Percentiles rank a stretch among this genome's conserved stretches.
Conservation (phyloP, 805 yeast species). For the Cyberlindnera maritima region DNA sequence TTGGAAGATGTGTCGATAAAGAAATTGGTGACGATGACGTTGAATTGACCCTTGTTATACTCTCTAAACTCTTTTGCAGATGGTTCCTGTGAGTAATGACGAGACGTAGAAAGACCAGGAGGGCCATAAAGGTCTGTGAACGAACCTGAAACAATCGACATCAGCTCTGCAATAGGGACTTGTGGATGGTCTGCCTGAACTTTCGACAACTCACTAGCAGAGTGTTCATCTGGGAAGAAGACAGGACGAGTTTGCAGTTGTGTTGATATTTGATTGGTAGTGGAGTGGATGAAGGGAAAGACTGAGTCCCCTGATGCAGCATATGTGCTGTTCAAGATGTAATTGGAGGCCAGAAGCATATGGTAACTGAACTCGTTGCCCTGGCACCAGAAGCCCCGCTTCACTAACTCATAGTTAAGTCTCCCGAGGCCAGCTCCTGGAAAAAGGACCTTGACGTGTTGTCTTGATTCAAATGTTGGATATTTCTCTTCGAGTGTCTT, state of each 20-base stretch:
- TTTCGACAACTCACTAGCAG: constrained; percentile 35
- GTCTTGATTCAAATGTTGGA: constrained; percentile 38
- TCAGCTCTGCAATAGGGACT: constrained; percentile 45
- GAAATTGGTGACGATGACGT: constrained; percentile 52
- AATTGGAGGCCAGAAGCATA: constrained; percentile 58
- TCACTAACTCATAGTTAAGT: constrained; percentile 52
- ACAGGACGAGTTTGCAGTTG: constrained; percentile 49
- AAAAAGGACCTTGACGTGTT: constrained; percentile 42
- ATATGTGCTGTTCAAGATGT: constrained; percentile 46
- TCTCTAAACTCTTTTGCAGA: constrained; percentile 41
- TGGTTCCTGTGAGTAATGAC: constrained; percentile 29
- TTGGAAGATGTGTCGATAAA: constrained; percentile 65
- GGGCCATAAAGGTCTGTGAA: constrained; percentile 69
- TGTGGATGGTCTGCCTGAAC: constrained; percentile 34
- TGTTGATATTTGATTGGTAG: constrained; percentile 44
- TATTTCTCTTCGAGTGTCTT: constrained; percentile 29
- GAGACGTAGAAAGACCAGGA: constrained; percentile 16
- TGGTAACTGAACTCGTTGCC: constrained; percentile 68
- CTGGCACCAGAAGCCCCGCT: constrained; percentile 55
- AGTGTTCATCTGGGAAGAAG: constrained; percentile 50
- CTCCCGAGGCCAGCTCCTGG: constrained; percentile 70
- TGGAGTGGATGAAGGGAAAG: constrained; percentile 54
- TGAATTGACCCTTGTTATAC: constrained; percentile 37
- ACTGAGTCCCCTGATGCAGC: constrained; percentile 39
- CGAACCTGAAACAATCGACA: constrained; percentile 75